Evolutionary conservation across 73 alveolate genomes (phyloP).

Genomic region (Paramecium sonneborni): DNA sequence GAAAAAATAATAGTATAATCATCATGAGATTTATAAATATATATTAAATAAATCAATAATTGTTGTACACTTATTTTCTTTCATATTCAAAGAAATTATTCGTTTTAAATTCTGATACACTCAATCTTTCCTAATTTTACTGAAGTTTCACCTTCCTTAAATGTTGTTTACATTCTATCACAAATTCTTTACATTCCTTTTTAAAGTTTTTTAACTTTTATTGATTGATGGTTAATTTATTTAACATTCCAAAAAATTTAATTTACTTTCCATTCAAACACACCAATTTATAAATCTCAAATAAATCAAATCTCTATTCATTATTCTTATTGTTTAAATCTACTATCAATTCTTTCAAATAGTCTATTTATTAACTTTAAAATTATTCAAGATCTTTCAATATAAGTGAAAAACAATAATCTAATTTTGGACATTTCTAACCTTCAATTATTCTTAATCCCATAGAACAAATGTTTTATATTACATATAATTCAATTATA

Average conservation of each 20-base stretch:
- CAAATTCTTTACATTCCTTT: conserved; percentile 33
- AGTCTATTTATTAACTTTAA: not conserved
- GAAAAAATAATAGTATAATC: not conserved
- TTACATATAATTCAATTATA: not conserved
- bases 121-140: not conserved
- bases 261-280: not conserved
- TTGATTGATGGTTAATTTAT: not conserved
- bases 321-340: not conserved
- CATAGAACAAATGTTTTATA: conserved; percentile 28
- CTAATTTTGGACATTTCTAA: conserved; percentile 7
- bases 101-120: conserved; percentile 16
- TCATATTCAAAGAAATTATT: conserved; percentile 26
- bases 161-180: not conserved
- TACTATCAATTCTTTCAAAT: not conserved
- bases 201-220: not conserved
- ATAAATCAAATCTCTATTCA: not conserved
- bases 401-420: not conserved
- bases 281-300: conserved; percentile 24
- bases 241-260: conserved; percentile 5
- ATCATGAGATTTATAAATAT: not conserved
- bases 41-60: conserved; percentile 1
- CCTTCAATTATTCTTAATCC: conserved; percentile 42
- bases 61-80: not conserved
- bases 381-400: conserved; percentile 16
- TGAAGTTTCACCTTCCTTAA: not conserved